These are phyloP conservation scores for Myxozyma sirexii DNA, from an alignment of 805 yeast species.

Conservation along the genomic window DNA sequence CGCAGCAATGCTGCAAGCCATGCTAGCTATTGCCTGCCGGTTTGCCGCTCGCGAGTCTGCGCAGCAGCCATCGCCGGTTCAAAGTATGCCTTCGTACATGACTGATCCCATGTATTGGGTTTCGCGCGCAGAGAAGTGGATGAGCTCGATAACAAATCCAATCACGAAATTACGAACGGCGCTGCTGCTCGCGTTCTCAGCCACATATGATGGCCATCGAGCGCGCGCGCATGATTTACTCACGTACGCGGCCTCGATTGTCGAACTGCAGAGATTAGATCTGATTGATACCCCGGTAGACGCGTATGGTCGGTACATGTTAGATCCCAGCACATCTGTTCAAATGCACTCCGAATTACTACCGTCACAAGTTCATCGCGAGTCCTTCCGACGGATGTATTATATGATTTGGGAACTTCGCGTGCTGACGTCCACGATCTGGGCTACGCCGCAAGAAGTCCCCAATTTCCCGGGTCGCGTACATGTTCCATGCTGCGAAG, in stretches of 20 bases:
- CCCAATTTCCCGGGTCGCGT: conserved; percentile 19
- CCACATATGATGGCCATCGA: conserved; percentile 24
- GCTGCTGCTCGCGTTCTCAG: conserved; percentile 24
- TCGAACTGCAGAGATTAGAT: conserved; percentile 20
- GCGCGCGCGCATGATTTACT: conserved; percentile 23
- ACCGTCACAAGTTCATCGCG: conserved; percentile 22
- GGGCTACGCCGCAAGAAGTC: conserved; percentile 16
- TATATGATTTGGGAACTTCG: conserved; percentile 25
- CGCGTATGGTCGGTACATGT: conserved; percentile 8
- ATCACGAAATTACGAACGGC: conserved; percentile 14
- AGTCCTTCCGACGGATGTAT: conserved; percentile 23
- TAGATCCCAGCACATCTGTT: background rate
- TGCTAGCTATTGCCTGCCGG: conserved; percentile 30
- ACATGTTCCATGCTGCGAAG: conserved; percentile 29
- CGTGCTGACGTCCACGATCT: conserved; percentile 10
- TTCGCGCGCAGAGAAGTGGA: conserved; percentile 31
- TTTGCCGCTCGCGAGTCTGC: background rate
- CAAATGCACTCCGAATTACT: conserved; percentile 12
- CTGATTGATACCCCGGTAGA: conserved; percentile 17
- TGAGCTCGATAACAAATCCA: conserved; percentile 11
- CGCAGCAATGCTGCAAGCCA: conserved; percentile 29
- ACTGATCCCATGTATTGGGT: conserved; percentile 33
- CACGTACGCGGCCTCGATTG: conserved; percentile 12
- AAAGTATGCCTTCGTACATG: conserved; percentile 11
- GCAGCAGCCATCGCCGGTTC: background rate